phyloP scores from a whole-genome alignment of 2,329 filamentous ascomycete genomes.

The Falciphora oryzae region DNA sequence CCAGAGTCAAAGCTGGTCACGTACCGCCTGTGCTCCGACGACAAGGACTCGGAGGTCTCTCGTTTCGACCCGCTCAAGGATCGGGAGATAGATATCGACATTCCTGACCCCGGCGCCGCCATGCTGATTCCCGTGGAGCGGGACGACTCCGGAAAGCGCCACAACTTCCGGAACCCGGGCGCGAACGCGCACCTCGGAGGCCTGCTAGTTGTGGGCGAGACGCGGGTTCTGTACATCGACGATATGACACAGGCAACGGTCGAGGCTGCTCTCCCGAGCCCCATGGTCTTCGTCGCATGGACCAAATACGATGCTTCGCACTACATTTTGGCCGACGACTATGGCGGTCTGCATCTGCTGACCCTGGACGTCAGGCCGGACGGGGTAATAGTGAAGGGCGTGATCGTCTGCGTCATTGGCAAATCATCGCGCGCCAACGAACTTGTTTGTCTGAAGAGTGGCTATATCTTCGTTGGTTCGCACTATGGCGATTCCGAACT shows the following conservation, averaged over 20 bases:
- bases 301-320: slow-evolving; percentile 73
- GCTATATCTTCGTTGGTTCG: slow-evolving; percentile 72
- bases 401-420: slow-evolving; percentile 62
- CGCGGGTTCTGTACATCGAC: slow-evolving; percentile 78
- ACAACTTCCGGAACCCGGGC: slow-evolving; percentile 51
- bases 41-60: slow-evolving; percentile 48
- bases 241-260: slow-evolving; percentile 65
- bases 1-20: slow-evolving; percentile 51
- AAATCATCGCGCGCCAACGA: slow-evolving; percentile 68
- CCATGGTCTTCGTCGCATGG: slow-evolving; percentile 90
- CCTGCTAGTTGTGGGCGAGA: slow-evolving; percentile 71
- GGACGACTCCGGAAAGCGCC: slow-evolving; percentile 50
- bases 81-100: slow-evolving; percentile 47
- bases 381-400: slow-evolving; percentile 61
- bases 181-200: slow-evolving; percentile 60
- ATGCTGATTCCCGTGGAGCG: slow-evolving; percentile 58
- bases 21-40: slow-evolving; percentile 53
- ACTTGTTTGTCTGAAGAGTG: slow-evolving; percentile 65
- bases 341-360: slow-evolving; percentile 78
- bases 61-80: slow-evolving; percentile 51
- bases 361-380: slow-evolving; percentile 64
- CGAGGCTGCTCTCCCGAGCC: slow-evolving; percentile 59
- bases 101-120: slow-evolving; percentile 49
- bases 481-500: slow-evolving; percentile 91
- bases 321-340: slow-evolving; percentile 90